A percentile compares a stretch with the other conserved stretches of the same genome.
phyloP scores from a whole-genome alignment of 2,329 filamentous ascomycete species.

The Cytospora paraplurivora region DNA sequence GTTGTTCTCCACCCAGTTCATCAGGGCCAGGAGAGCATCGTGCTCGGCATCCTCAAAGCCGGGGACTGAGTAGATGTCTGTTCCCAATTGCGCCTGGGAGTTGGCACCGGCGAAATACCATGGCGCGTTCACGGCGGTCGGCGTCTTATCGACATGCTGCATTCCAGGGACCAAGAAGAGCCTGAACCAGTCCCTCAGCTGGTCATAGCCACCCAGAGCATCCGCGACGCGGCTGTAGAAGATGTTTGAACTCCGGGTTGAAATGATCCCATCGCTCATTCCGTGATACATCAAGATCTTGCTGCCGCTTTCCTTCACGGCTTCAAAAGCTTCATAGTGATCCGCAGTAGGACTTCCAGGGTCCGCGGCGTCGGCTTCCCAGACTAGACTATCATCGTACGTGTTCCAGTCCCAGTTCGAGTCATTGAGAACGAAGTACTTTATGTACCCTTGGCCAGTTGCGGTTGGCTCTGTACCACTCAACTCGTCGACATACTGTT shows the following conservation, averaged over 20 bases:
- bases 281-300: slow-evolving; percentile 49
- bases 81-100: slow-evolving; percentile 34
- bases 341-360: slow-evolving; percentile 37
- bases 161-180: slow-evolving; percentile 55
- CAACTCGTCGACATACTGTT: slow-evolving; percentile 32
- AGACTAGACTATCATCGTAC: slow-evolving; percentile 35
- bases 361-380: slow-evolving; percentile 33
- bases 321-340: slow-evolving; percentile 33
- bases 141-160: slow-evolving; percentile 46
- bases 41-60: slow-evolving; percentile 41
- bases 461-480: slow-evolving; percentile 29
- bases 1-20: slow-evolving; percentile 33
- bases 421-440: slow-evolving; percentile 36
- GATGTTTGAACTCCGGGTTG: slow-evolving; percentile 36
- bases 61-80: slow-evolving; percentile 38
- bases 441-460: slow-evolving; percentile 35
- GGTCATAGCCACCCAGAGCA: slow-evolving; percentile 40
- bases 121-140: slow-evolving; percentile 35
- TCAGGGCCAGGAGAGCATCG: slow-evolving; percentile 34
- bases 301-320: slow-evolving; percentile 40
- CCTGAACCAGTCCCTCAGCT: slow-evolving; percentile 51
- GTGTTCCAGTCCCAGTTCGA: slow-evolving; percentile 37
- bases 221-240: slow-evolving; percentile 39
- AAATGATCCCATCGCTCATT: slow-evolving; percentile 42
- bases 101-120: slow-evolving; percentile 40